Evolutionary conservation across 768 basidiomycete genomes (phyloP).

Genomic region (Calocera cornea): DNA sequence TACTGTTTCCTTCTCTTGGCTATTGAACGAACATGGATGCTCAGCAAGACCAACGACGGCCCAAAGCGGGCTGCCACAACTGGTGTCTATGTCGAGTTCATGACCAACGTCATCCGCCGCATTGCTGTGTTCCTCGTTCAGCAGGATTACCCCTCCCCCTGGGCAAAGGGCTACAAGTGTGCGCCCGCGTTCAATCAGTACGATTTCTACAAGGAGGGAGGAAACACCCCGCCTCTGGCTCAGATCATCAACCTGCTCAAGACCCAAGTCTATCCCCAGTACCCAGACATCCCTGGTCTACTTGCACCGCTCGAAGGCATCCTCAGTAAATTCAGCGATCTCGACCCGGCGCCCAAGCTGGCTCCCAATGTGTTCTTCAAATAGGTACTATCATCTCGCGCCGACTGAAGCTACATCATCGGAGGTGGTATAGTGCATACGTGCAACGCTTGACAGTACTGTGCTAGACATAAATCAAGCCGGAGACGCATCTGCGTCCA

Average conservation of each 20-base stretch:
- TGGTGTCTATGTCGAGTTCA: background rate
- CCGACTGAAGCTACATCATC: background rate
- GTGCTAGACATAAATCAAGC: no score
- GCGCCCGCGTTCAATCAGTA: background rate
- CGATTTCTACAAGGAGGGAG: background rate
- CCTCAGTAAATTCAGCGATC: background rate
- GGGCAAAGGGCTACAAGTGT: background rate
- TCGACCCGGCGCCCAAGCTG: background rate
- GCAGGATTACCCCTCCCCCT: background rate
- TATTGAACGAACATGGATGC: background rate
- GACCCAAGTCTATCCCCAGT: background rate
- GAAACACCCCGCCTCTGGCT: background rate
- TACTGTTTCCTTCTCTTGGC: background rate
- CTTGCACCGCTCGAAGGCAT: background rate
- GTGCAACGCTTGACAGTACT: no score
- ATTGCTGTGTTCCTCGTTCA: background rate
- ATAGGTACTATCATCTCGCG: no score
- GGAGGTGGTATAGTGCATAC: background rate
- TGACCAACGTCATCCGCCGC: background rate
- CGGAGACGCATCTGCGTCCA: no score
- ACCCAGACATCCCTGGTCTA: background rate
- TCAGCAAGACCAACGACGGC: background rate
- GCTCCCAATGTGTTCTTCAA: background rate
- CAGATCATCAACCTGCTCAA: background rate
- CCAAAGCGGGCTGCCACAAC: background rate